Conservation (phyloP, 768 basidiomycete species). For the Suillus hirtellus region DNA sequence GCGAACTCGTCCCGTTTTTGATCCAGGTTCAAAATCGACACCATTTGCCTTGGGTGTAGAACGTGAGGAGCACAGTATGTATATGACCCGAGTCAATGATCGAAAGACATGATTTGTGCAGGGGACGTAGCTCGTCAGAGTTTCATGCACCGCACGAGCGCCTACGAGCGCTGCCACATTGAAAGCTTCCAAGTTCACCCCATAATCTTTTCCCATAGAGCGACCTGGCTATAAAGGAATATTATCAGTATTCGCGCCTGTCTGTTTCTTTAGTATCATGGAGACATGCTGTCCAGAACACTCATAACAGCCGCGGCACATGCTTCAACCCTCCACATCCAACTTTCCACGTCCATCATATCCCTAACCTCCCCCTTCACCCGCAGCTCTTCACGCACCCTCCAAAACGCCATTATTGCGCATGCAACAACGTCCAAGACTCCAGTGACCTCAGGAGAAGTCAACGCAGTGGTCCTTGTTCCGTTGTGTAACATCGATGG, state of each 20-base stretch:
- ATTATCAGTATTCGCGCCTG: not conserved
- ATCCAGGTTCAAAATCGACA: too few species aligned
- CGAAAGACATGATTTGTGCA: too few species aligned
- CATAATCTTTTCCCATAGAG: not conserved
- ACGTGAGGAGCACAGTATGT: too few species aligned
- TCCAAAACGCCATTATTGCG: not conserved
- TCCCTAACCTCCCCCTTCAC: constrained; percentile 40
- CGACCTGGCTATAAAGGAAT: not conserved
- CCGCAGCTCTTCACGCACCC: constrained; percentile 28
- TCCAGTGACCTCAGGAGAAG: constrained; percentile 28
- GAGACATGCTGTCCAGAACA: constrained; percentile 29
- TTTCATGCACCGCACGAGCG: too few species aligned
- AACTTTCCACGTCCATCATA: constrained; percentile 18
- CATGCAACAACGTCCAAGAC: constrained; percentile 11
- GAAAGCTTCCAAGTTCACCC: too few species aligned
- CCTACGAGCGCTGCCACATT: too few species aligned
- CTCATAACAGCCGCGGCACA: constrained; percentile 20
- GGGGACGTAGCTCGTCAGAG: too few species aligned
- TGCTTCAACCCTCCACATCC: constrained; percentile 10
- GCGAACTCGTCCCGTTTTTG: too few species aligned
- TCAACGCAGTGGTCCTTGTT: constrained; percentile 70
- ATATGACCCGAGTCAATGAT: too few species aligned
- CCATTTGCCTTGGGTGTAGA: too few species aligned
- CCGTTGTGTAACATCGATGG: constrained; percentile 75
- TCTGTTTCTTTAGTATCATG: constrained; percentile 16